These are phyloP conservation scores for Paracorniculantispora psalliotae DNA, from an alignment of 2,329 filamentous ascomycete species.

Conservation along the genomic window DNA sequence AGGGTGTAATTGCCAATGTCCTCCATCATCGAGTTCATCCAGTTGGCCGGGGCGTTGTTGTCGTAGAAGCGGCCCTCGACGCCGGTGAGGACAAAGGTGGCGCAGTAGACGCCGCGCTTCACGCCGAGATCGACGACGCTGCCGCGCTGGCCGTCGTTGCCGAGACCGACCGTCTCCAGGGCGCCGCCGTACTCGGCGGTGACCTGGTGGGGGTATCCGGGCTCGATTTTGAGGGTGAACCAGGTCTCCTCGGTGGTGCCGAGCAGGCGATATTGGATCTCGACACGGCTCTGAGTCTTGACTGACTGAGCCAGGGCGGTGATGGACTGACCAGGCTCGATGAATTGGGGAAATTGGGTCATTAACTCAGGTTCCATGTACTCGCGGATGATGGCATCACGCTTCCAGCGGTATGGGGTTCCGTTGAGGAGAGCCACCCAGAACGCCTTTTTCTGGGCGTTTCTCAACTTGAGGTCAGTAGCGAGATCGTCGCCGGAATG, in stretches of 20 bases:
- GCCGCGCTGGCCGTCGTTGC: slow-evolving; percentile 14
- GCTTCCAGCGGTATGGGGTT: slow-evolving; percentile 29
- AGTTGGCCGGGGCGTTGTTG: slow-evolving; percentile 21
- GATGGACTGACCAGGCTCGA: slow-evolving; percentile 23
- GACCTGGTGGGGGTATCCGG: slow-evolving; percentile 8
- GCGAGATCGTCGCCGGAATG: not conserved
- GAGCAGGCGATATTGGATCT: slow-evolving; percentile 26
- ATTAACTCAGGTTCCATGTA: not conserved
- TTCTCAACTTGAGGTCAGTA: not conserved
- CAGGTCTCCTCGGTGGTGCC: slow-evolving; percentile 23
- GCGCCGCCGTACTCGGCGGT: slow-evolving; percentile 20
- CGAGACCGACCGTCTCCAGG: slow-evolving; percentile 18
- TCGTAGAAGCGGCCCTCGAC: slow-evolving; percentile 26
- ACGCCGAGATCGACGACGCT: not conserved
- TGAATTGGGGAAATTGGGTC: slow-evolving; percentile 21
- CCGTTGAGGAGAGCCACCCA: slow-evolving; percentile 27
- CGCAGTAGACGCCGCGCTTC: not conserved
- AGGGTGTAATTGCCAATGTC: slow-evolving; percentile 25
- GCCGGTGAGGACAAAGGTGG: slow-evolving; percentile 26
- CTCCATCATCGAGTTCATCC: slow-evolving; percentile 26
- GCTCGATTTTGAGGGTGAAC: slow-evolving; percentile 23
- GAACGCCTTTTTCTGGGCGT: slow-evolving; percentile 2
- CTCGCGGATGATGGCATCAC: slow-evolving; percentile 19
- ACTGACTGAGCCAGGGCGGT: not conserved
- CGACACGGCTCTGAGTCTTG: not conserved